Evolutionary conservation across 306 rosid species (phyloP), one percentile per base, ranked within the genome.

Genomic region (Cicer bijugum): DNA sequence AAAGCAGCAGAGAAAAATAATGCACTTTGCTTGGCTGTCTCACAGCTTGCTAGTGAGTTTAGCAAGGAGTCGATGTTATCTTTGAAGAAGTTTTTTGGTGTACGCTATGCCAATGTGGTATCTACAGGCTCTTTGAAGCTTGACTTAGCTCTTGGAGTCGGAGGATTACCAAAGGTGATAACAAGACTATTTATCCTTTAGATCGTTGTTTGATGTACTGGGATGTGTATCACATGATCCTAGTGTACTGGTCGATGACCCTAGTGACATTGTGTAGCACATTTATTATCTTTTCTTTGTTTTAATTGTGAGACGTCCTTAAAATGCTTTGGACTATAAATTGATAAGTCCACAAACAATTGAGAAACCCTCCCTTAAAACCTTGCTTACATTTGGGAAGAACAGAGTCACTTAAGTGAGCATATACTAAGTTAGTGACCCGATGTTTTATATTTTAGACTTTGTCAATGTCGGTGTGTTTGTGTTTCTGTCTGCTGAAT

Each of bases 121-220:
- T 81, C 97, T 68, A 88, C 88, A 2, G 97, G 97, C 56, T 93
- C 97, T 45, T 76, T 93, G 75, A 90, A 88, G 88, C 96, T 93
- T 76, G 96, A 93, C 84, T 12, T 89, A 14, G 93, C 97, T 78
- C 97, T 93, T 58, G 93, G 97, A 37, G 73, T 84, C 71, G 96
- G 98, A 74, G 98, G 97, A 69, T 83, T 93, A 65, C 96, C 96
- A 19, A 90, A 89, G 91, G 98, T 90, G 44, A 53, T 43, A 59
- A 38, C 62, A 39, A 53, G 72, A 76, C 11, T 51, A 44, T 48
- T 17, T 42, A 43, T 42, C 48, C 14, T 57, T 42, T 55, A 56
- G 19, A 47, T 48, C n/a, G 6, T 39, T 75, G 37, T 72, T 60
- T 45, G 67, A 15, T 17, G 16, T 43, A 50, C 12, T 20, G 35